Conservation (phyloP, 495 filamentous ascomycete species). For the Annulohypoxylon stygium region DNA sequence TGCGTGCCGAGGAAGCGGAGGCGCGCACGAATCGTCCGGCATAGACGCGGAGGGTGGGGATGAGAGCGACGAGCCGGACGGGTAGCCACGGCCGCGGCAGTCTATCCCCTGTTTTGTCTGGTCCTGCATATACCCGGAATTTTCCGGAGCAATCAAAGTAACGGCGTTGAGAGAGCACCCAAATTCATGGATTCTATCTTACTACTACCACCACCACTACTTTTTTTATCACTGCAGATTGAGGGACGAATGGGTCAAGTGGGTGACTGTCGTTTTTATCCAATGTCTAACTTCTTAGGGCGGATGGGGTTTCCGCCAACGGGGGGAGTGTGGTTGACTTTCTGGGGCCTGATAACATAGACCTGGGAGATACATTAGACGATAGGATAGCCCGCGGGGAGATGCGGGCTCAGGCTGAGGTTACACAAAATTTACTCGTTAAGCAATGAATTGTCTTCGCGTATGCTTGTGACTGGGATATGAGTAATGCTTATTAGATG, state of each 20-base stretch:
- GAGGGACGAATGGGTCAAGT: constrained; percentile 48
- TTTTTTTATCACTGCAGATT: constrained; percentile 23
- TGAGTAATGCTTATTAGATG: background rate
- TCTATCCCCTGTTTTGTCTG: constrained; percentile 66
- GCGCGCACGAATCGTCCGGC: constrained; percentile 48
- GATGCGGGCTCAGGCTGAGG: constrained; percentile 13
- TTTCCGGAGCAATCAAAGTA: constrained; percentile 24
- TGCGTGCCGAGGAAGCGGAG: constrained; percentile 47
- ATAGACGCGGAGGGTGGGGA: constrained; percentile 54
- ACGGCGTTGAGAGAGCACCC: too few relatives aligned
- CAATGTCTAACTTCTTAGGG: constrained; percentile 7
- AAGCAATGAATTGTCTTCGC: background rate
- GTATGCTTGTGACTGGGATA: background rate
- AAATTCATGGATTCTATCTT: too few relatives aligned
- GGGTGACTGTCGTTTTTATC: constrained; percentile 44
- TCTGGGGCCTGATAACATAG: background rate
- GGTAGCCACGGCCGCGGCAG: constrained; percentile 59
- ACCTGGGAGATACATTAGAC: background rate
- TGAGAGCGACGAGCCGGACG: constrained; percentile 61
- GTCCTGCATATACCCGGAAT: constrained; percentile 56
- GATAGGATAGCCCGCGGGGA: background rate
- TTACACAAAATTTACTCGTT: background rate
- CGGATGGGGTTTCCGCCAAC: background rate
- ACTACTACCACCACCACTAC: too few relatives aligned
- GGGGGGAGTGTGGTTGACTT: background rate